Conservation (phyloP, 768 basidiomycete genomes). For the Pisolithus microcarpus region DNA sequence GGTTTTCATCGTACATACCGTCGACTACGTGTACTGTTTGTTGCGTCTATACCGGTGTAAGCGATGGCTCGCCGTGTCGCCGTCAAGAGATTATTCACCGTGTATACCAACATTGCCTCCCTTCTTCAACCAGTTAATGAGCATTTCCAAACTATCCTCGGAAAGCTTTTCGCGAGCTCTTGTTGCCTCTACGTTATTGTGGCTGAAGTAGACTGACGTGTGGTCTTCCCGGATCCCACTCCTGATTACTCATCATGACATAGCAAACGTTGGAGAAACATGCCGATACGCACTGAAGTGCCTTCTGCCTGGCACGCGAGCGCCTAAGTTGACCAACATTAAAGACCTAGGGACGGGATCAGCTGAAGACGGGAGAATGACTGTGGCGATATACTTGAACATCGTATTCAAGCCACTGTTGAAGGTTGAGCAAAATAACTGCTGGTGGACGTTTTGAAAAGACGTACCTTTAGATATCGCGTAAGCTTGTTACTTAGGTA, state of each 20-base stretch:
- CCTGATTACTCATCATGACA: slow-evolving; percentile 29
- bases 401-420: slow-evolving; percentile 95
- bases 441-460: not conserved
- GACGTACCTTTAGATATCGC: slow-evolving; percentile 83
- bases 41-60: slow-evolving; percentile 64
- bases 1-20: slow-evolving; percentile 40
- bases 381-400: slow-evolving; percentile 57
- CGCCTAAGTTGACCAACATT: slow-evolving; percentile 94
- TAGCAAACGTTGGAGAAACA: not conserved
- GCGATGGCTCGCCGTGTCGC: not conserved
- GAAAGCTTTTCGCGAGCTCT: slow-evolving; percentile 75
- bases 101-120: slow-evolving; percentile 98
- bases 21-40: slow-evolving; percentile 78
- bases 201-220: slow-evolving; percentile 83
- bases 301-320: slow-evolving; percentile 73
- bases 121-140: slow-evolving; percentile 90
- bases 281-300: slow-evolving; percentile 50
- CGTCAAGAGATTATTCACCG: slow-evolving; percentile 42
- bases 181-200: slow-evolving; percentile 72
- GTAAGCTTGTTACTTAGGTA: slow-evolving; percentile 97
- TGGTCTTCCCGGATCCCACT: slow-evolving; percentile 88
- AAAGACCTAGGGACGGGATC: slow-evolving; percentile 60
- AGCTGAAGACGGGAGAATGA: not conserved
- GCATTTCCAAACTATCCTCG: slow-evolving; percentile 86
- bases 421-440: slow-evolving; percentile 6